Base-by-base conservation (phyloP, 2,329 filamentous ascomycete genomes). In the Penicillium crustosum region DNA sequence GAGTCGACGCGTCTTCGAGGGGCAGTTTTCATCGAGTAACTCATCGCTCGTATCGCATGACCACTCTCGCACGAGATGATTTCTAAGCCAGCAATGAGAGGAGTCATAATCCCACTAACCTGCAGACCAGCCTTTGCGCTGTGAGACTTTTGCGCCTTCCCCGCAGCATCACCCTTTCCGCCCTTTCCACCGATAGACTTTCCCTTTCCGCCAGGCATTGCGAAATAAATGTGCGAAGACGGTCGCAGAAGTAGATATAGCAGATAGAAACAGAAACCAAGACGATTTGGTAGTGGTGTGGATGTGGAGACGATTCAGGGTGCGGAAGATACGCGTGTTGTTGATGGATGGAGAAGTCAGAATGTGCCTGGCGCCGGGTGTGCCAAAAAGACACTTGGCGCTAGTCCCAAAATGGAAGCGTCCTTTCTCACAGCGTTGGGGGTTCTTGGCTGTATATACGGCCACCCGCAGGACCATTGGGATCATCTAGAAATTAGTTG, bases 51-150 rank as follows among this genome's bases (percentile, higher is more conserved):
- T 25, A 44, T 61, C 56, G 52, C 61, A 60, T 6, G 17, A 49
- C 45, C 56, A 23, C 35, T 38, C 29, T 50, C 51, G 6, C 12
- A 51, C 19, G 19, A 49, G 29, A 57, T 21, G 10, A 21, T 44
- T 21, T 25, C 33, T 27, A 43, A 17, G 19, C 36, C 25, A 19
- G 31, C 15, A n/a, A 47, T 33, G 17, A 45, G 39, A 15, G 19
- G 47, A 38, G 55, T 17, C 33, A 53, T 21, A 25, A 44, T 29
- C 12, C 53, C 61, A 63, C 90, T 84, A 83, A 97, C 93, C 89
- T 97, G 93, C 68, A 97, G 85, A 75, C 93, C 93, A 76, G 93
- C 93, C 78, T 94, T 93, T 73, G 91, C 91, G 70, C 92, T 96
- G 83, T 96, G 93, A 70, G 86, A 88, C 81, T 94, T 96, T 81